Conservation (phyloP, 176 grass and related monocot species). For the Juncus effusus region DNA sequence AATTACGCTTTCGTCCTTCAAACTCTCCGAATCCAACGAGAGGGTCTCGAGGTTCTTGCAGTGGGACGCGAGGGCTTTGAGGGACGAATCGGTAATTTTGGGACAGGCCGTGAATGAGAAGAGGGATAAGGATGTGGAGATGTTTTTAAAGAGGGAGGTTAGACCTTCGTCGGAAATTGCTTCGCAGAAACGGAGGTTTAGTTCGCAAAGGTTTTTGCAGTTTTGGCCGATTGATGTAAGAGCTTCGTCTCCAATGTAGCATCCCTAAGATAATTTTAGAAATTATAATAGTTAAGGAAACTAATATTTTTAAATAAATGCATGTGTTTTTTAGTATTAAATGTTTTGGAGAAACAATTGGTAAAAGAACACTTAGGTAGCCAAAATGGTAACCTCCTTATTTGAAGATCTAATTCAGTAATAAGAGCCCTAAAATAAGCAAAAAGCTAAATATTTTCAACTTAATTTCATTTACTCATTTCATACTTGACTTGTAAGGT, state of each 20-base stretch:
- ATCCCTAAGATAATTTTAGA: conserved; percentile 42
- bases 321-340: no score
- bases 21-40: conserved; percentile 52
- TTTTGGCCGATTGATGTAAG: conserved; percentile 65
- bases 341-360: not conserved
- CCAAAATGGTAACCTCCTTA: no score
- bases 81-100: conserved; percentile 74
- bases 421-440: not conserved
- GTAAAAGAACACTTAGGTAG: conserved; percentile 1
- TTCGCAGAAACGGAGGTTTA: conserved; percentile 63
- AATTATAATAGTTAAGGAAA: not conserved
- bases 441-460: not conserved
- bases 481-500: no score
- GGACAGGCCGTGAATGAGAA: conserved; percentile 52
- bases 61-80: conserved; percentile 68
- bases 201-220: conserved; percentile 60
- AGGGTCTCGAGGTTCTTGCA: conserved; percentile 53
- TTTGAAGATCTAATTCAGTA: no score
- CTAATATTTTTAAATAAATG: not conserved
- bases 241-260: conserved; percentile 82
- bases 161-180: conserved; percentile 70
- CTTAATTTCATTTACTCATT: no score
- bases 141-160: conserved; percentile 53
- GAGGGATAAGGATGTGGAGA: conserved; percentile 49
- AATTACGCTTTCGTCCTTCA: conserved; percentile 57